A percentile compares a stretch with the other conserved stretches of the same genome.
These are phyloP conservation scores for Vitis rotundifolia DNA, from an alignment of 164 flowering plant species.

Conservation along the genomic window DNA sequence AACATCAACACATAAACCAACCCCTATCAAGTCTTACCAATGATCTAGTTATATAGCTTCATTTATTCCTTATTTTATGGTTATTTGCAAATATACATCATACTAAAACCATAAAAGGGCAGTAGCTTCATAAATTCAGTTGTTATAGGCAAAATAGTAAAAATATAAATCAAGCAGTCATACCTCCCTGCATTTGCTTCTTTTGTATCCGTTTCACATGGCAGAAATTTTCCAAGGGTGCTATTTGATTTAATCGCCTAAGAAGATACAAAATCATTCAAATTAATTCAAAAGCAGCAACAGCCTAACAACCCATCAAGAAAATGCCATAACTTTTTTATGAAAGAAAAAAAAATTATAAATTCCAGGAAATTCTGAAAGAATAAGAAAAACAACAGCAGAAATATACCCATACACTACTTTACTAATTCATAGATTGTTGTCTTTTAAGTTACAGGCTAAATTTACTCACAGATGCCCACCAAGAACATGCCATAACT, in stretches of 20 bases:
- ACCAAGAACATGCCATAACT: too few relatives aligned
- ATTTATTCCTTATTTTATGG: too few relatives aligned
- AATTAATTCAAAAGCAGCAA: slow-evolving; percentile 5
- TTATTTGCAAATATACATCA: too few relatives aligned
- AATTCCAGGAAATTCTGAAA: not conserved
- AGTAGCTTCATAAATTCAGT: too few relatives aligned
- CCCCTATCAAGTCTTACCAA: too few relatives aligned
- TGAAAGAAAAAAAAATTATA: not conserved
- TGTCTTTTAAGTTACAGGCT: too few relatives aligned
- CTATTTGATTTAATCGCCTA: slow-evolving; percentile 70
- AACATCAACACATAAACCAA: too few relatives aligned
- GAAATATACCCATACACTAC: too few relatives aligned
- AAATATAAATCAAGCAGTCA: not conserved
- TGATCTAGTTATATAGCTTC: too few relatives aligned
- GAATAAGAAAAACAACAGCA: not conserved
- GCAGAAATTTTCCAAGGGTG: slow-evolving; percentile 71
- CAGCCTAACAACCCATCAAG: not conserved
- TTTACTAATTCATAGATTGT: too few relatives aligned
- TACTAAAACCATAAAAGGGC: too few relatives aligned
- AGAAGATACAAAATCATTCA: slow-evolving; percentile 1
- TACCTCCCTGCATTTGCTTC: slow-evolving; percentile 41
- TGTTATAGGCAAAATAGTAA: not conserved
- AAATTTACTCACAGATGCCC: too few relatives aligned
- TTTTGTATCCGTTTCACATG: slow-evolving; percentile 81
- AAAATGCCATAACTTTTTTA: not conserved